Evolutionary conservation across 179 eudicot species (phyloP).

Genomic region (Actinidia chinensis): DNA sequence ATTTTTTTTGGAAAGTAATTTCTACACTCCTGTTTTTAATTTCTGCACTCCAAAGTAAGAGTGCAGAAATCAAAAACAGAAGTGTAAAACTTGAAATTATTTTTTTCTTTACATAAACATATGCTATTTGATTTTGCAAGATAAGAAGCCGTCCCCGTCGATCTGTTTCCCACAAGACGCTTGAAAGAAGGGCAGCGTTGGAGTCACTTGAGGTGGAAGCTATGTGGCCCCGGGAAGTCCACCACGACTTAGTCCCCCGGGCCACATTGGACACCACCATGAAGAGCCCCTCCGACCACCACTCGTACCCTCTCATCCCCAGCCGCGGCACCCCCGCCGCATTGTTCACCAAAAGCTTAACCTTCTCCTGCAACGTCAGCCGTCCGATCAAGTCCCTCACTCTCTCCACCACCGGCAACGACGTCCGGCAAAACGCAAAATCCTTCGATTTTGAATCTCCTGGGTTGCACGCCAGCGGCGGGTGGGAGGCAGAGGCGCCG

Average conservation of each 20-base stretch:
- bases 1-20: no score
- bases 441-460: conserved; percentile 25
- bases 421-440: conserved; percentile 38
- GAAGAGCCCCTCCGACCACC: conserved; percentile 87
- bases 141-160: conserved; percentile 45
- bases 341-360: conserved; percentile 45
- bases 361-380: conserved; percentile 57
- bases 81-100: no score
- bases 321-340: conserved; percentile 61
- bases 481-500: conserved; percentile 23
- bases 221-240: conserved; percentile 63
- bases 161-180: conserved; percentile 60
- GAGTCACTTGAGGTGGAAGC: conserved; percentile 69
- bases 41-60: no score
- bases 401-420: conserved; percentile 34
- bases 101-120: no score
- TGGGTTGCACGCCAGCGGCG: conserved; percentile 62
- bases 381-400: conserved; percentile 51
- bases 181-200: conserved; percentile 72
- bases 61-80: no score
- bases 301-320: conserved; percentile 57
- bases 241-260: conserved; percentile 61
- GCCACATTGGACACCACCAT: conserved; percentile 71
- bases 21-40: no score
- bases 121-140: neutral